Evolutionary conservation across 2,329 filamentous ascomycete genomes (phyloP).

Genomic region (Lasiodiplodia sp.): DNA sequence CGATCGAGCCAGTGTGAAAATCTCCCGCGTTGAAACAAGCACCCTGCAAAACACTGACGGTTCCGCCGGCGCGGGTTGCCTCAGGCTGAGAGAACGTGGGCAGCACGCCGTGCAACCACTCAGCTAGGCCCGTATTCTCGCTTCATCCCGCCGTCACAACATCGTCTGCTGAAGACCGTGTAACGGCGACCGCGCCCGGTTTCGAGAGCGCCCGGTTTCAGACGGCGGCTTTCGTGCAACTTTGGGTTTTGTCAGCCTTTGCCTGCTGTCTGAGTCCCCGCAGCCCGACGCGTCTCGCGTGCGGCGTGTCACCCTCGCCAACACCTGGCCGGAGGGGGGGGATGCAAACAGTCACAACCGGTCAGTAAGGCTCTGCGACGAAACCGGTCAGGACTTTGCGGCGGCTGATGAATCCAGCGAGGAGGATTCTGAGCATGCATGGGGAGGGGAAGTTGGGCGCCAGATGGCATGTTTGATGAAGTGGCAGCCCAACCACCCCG

Average conservation of each 20-base stretch:
- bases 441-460: conserved; percentile 18
- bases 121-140: conserved; percentile 3
- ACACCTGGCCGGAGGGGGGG: conserved; percentile 19
- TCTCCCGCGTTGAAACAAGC: conserved; percentile 23
- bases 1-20: conserved; percentile 13
- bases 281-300: conserved; percentile 15
- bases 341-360: conserved; percentile 6
- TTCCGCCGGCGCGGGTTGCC: conserved; percentile 22
- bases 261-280: not conserved
- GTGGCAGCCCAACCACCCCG: conserved; percentile 4
- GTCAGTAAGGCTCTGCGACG: not conserved
- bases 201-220: conserved; percentile 7
- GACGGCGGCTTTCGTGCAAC: conserved; percentile 10
- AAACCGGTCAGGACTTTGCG: conserved; percentile 14
- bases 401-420: not conserved
- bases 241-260: conserved; percentile 17
- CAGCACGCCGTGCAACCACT: conserved; percentile 24
- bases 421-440: not conserved
- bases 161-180: conserved; percentile 11
- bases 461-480: not conserved
- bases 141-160: conserved; percentile 22
- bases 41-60: conserved; percentile 21
- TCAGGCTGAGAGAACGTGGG: conserved; percentile 28
- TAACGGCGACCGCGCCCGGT: conserved; percentile 12
- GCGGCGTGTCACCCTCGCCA: not conserved